These are phyloP conservation scores for Paspalum vaginatum DNA, from an alignment of 176 grass and related monocot genomes.

Conservation along the genomic window DNA sequence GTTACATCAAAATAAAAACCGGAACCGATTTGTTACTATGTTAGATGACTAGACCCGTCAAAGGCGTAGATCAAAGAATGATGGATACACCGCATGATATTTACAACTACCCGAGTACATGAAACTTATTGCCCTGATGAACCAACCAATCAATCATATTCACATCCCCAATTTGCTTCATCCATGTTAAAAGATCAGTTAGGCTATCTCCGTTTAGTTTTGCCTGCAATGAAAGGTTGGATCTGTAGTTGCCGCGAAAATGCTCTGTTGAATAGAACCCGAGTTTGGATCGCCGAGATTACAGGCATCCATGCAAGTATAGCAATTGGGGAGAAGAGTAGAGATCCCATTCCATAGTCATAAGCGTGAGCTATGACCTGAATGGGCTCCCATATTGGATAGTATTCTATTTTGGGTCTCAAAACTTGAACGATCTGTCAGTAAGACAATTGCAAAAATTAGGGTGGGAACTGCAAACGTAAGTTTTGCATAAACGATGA, in stretches of 20 bases:
- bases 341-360: slow-evolving; percentile 81
- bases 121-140: neutral
- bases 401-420: slow-evolving; percentile 76
- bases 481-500: neutral
- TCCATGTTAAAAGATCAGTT: slow-evolving; percentile 31
- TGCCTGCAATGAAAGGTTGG: slow-evolving; percentile 76
- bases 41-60: slow-evolving; percentile 6
- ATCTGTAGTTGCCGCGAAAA: slow-evolving; percentile 80
- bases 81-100: slow-evolving; percentile 33
- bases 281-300: slow-evolving; percentile 89
- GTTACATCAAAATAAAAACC: slow-evolving; percentile 1
- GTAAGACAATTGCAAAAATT: slow-evolving; percentile 1
- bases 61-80: slow-evolving; percentile 35
- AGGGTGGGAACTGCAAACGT: neutral
- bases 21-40: neutral
- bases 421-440: slow-evolving; percentile 95
- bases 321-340: slow-evolving; percentile 81
- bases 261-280: slow-evolving; percentile 94
- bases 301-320: slow-evolving; percentile 88
- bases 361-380: slow-evolving; percentile 89
- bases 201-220: slow-evolving; percentile 72
- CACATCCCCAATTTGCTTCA: slow-evolving; percentile 23
- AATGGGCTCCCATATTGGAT: slow-evolving; percentile 82
- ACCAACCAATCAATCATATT: slow-evolving; percentile 49
- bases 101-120: slow-evolving; percentile 26